These are phyloP conservation scores for Aspergillus sp. DNA, from an alignment of 2,329 filamentous ascomycete species.

Conservation along the genomic window DNA sequence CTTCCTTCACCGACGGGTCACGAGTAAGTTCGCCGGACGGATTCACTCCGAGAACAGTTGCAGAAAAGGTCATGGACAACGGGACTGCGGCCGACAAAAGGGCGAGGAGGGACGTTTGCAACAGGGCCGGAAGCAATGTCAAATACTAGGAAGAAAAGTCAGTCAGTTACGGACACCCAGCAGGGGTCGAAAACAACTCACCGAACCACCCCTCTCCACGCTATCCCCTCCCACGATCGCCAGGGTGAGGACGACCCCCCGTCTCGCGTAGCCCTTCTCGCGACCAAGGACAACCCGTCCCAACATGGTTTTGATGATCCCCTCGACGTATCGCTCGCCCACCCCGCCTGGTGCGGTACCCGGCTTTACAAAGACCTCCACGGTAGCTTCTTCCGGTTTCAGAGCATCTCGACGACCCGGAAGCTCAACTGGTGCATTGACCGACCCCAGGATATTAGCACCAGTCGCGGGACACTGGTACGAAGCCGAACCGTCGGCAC, in stretches of 20 bases:
- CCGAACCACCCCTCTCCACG: conserved; percentile 36
- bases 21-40: conserved; percentile 44
- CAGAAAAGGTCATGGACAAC: conserved; percentile 68
- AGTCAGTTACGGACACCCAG: conserved; percentile 7
- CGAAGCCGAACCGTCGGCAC: conserved; percentile 40
- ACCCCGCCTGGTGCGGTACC: conserved; percentile 82
- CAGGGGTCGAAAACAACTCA: conserved; percentile 17
- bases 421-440: conserved; percentile 92
- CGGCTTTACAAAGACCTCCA: conserved; percentile 88
- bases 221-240: conserved; percentile 37
- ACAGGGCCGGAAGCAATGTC: conserved; percentile 72
- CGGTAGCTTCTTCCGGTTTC: conserved; percentile 81
- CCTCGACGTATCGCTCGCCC: conserved; percentile 78
- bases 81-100: conserved; percentile 81
- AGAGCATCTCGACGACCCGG: conserved; percentile 72
- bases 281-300: conserved; percentile 41
- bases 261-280: conserved; percentile 39
- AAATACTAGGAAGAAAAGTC: conserved; percentile 59
- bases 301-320: conserved; percentile 37
- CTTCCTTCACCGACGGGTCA: conserved; percentile 63
- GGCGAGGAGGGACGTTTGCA: conserved; percentile 75
- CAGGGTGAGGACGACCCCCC: conserved; percentile 43
- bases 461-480: conserved; percentile 50
- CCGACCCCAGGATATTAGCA: conserved; percentile 77
- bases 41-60: conserved; percentile 62